Conservation (phyloP, 306 rosid species). For the Gastrolobium bilobum region DNA sequence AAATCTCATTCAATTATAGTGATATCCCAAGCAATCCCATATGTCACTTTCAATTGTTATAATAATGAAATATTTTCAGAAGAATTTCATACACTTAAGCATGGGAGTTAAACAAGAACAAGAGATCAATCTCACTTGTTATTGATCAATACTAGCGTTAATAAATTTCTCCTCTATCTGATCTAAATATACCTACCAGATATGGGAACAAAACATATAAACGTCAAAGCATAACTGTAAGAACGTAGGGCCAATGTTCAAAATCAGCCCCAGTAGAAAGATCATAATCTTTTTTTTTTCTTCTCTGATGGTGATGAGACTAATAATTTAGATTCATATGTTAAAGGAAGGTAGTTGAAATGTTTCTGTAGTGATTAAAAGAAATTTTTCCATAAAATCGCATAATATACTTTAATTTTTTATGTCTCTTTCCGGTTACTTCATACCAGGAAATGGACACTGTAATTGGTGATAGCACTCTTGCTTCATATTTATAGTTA, state of each 20-base stretch:
- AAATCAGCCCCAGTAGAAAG: not conserved
- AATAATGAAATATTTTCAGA: not conserved
- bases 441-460: not conserved
- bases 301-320: slow-evolving; percentile 19
- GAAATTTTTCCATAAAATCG: not conserved
- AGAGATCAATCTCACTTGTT: slow-evolving; percentile 5
- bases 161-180: slow-evolving; percentile 1
- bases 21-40: slow-evolving; percentile 5
- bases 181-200: not conserved
- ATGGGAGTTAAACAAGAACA: slow-evolving; percentile 2
- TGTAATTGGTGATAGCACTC: not conserved
- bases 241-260: not conserved
- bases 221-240: not conserved
- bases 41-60: slow-evolving; percentile 4
- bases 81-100: not conserved
- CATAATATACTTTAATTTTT: not conserved
- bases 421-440: not conserved
- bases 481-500: not conserved
- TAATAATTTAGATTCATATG: not conserved
- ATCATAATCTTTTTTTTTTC: not conserved
- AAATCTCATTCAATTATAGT: slow-evolving; percentile 9
- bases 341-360: not conserved
- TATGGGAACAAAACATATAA: not conserved
- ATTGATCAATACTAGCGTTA: not conserved
- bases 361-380: not conserved